Evolutionary conservation across 2,329 filamentous ascomycete species (phyloP).

Genomic region (Paecilomyces sp.): DNA sequence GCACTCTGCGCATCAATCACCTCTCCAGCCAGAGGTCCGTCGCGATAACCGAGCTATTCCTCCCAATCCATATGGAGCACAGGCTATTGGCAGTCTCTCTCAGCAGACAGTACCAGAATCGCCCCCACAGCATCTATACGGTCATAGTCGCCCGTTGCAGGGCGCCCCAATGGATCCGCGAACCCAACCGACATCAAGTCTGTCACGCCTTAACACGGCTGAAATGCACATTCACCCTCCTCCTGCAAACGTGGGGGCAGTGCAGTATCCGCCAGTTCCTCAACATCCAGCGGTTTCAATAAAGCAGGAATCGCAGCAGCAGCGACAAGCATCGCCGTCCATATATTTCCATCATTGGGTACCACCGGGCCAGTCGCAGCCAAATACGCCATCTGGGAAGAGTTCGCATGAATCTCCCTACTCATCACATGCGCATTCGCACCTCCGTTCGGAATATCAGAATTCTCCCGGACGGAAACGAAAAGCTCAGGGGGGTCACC

Average conservation of each 20-base stretch:
- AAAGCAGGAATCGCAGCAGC: constrained; percentile 50
- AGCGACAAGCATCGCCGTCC: constrained; percentile 60
- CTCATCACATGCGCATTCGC: constrained; percentile 39
- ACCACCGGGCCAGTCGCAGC: constrained; percentile 64
- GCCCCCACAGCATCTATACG: constrained; percentile 14
- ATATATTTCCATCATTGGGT: constrained; percentile 95
- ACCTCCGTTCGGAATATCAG: constrained; percentile 53
- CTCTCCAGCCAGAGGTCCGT: constrained; percentile 16
- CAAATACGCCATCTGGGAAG: constrained; percentile 67
- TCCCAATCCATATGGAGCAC: constrained; percentile 24
- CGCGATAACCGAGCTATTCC: constrained; percentile 27
- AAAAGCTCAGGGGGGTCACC: constrained; percentile 57
- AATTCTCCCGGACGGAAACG: constrained; percentile 74
- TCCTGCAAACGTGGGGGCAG: constrained; percentile 16
- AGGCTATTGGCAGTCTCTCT: constrained; percentile 10
- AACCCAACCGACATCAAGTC: constrained; percentile 11
- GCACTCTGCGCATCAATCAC: constrained; percentile 12
- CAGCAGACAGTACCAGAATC: constrained; percentile 15
- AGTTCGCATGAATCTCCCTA: constrained; percentile 47
- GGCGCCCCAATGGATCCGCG: constrained; percentile 7
- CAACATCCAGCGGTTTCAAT: constrained; percentile 44
- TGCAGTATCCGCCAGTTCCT: constrained; percentile 22
- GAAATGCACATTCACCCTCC: constrained; percentile 34
- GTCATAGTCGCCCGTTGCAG: constrained; percentile 8
- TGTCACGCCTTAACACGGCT: constrained; percentile 32